phyloP scores from a whole-genome alignment of 352 stramenopile species.

The Globisporangium acanthophoron region DNA sequence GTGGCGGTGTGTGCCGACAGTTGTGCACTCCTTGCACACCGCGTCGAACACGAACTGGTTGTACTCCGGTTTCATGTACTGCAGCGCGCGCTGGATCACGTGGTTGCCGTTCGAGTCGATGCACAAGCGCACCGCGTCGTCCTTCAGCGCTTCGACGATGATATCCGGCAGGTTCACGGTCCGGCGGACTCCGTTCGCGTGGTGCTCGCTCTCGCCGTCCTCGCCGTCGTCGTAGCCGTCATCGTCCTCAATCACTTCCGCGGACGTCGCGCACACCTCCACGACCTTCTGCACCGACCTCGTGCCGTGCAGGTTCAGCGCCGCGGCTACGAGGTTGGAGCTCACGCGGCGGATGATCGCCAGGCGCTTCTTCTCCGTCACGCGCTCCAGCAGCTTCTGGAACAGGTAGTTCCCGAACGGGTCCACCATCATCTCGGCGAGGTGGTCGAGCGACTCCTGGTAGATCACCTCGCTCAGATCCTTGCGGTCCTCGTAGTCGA shows the following conservation, averaged over 20 bases:
- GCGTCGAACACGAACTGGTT: slow-evolving; percentile 97
- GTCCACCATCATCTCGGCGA: slow-evolving; percentile 98
- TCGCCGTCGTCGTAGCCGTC: slow-evolving; percentile 35
- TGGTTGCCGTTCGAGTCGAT: slow-evolving; percentile 98
- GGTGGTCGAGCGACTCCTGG: slow-evolving; percentile 94
- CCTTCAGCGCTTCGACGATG: slow-evolving; percentile 92
- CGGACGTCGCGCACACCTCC: slow-evolving; percentile 90
- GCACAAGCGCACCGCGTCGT: slow-evolving; percentile 92
- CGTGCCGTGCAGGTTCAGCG: slow-evolving; percentile 97
- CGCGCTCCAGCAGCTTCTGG: slow-evolving; percentile 97
- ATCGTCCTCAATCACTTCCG: slow-evolving; percentile 49
- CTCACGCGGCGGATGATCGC: slow-evolving; percentile 93
- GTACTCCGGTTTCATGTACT: slow-evolving; percentile 92
- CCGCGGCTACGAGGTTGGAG: slow-evolving; percentile 92
- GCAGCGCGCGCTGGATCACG: slow-evolving; percentile 95
- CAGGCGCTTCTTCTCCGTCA: slow-evolving; percentile 86
- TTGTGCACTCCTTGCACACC: slow-evolving; percentile 93
- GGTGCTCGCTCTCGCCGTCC: slow-evolving; percentile 13
- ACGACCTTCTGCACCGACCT: slow-evolving; percentile 98
- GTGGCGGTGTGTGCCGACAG: slow-evolving; percentile 95
- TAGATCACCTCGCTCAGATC: slow-evolving; percentile 94
- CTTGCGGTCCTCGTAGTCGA: slow-evolving; percentile 91
- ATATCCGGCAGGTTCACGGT: slow-evolving; percentile 77
- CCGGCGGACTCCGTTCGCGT: slow-evolving; percentile 15
- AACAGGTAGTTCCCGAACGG: slow-evolving; percentile 99